These are phyloP conservation scores for Xanthoceras sorbifolium DNA, from an alignment of 345 rosid species.

Conservation along the genomic window DNA sequence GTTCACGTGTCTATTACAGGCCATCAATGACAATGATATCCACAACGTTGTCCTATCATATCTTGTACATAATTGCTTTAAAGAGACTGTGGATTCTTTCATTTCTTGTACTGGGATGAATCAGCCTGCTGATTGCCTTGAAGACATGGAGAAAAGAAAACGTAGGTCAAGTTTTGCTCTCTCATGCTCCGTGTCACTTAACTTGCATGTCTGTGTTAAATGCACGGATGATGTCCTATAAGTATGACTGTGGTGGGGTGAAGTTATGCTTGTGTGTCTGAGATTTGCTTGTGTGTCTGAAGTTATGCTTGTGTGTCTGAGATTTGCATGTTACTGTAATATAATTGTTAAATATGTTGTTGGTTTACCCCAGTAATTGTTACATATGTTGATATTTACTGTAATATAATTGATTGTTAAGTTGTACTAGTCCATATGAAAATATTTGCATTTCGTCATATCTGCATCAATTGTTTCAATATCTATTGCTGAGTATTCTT, in stretches of 20 bases:
- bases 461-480: neutral
- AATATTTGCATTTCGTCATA: neutral
- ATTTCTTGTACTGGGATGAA: constrained; percentile 60
- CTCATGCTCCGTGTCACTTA: neutral
- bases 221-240: neutral
- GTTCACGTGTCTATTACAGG: constrained; percentile 43
- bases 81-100: constrained; percentile 83
- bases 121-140: constrained; percentile 63
- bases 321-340: neutral
- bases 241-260: neutral
- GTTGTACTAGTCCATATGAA: neutral
- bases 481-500: neutral
- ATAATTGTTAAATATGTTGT: neutral
- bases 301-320: neutral
- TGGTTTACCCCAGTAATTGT: neutral
- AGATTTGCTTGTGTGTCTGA: no score
- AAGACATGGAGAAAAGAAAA: constrained; percentile 84
- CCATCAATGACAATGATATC: constrained; percentile 60
- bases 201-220: neutral
- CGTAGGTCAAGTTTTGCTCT: constrained; percentile 42
- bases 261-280: no score
- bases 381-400: neutral
- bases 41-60: constrained; percentile 75
- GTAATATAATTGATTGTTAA: no score
- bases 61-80: constrained; percentile 88